Evolutionary conservation across 305 asterid genomes (phyloP).

Genomic region (Fraxinus floribunda): DNA sequence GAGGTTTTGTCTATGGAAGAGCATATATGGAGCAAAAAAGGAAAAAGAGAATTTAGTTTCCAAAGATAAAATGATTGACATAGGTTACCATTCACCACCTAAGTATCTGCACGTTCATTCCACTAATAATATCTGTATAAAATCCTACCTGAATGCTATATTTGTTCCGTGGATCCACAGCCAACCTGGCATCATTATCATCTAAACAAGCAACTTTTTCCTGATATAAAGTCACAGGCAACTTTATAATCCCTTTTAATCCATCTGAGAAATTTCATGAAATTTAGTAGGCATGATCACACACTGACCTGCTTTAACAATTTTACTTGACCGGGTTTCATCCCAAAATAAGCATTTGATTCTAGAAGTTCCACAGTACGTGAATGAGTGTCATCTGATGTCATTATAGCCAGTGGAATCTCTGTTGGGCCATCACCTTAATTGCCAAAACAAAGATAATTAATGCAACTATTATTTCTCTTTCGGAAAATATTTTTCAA

Average conservation of each 20-base stretch:
- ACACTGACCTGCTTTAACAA: constrained; percentile 80
- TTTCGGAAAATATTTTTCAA: not conserved
- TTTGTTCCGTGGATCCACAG: constrained; percentile 78
- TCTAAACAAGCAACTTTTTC: constrained; percentile 99
- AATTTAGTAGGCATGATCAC: constrained; percentile 10
- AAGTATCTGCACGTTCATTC: constrained; percentile 6
- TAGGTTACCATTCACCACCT: constrained; percentile 17
- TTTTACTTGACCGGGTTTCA: constrained; percentile 82
- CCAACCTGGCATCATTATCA: constrained; percentile 93
- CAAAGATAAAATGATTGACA: not conserved
- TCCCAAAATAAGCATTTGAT: constrained; percentile 84
- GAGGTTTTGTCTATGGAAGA: constrained; percentile 85
- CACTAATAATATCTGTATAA: constrained; percentile 12
- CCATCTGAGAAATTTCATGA: not conserved
- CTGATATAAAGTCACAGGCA: constrained; percentile 42
- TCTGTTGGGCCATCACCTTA: constrained; percentile 66
- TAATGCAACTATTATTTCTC: not conserved
- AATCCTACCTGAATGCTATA: constrained; percentile 77
- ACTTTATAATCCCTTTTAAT: constrained; percentile 13
- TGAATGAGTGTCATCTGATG: constrained; percentile 93
- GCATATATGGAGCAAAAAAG: constrained; percentile 3
- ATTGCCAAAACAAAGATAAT: not conserved
- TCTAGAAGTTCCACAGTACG: constrained; percentile 71
- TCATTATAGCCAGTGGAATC: constrained; percentile 92
- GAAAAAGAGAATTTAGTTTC: constrained; percentile 17